Evolutionary conservation across 257 asterid species (phyloP).

Genomic region (Haberlea rhodopensis): DNA sequence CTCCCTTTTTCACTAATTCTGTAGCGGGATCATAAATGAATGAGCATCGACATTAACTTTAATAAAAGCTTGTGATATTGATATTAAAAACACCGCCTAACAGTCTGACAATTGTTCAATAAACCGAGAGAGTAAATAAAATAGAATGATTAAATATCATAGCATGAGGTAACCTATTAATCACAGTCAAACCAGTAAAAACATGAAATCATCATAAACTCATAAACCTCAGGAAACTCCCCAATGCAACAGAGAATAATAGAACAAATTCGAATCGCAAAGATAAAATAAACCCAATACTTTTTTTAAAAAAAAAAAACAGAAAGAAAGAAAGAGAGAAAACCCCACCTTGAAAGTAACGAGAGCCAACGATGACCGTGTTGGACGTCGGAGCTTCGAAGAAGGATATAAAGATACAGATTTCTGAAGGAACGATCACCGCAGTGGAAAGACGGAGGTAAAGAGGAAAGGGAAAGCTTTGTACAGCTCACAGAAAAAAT

Average conservation of each 20-base stretch:
- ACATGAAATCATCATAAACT: slow-evolving; percentile 14
- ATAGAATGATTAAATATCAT: background rate
- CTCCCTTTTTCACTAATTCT: slow-evolving; percentile 7
- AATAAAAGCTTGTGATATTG: background rate
- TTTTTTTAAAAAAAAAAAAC: background rate
- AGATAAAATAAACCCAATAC: slow-evolving; percentile 18
- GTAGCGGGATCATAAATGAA: background rate
- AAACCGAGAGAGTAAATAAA: slow-evolving; percentile 5
- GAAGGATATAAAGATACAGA: slow-evolving; percentile 22
- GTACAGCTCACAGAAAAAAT: slow-evolving; percentile 32
- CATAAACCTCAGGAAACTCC: slow-evolving; percentile 6
- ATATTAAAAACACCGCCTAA: background rate
- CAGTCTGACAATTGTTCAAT: background rate
- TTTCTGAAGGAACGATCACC: slow-evolving; percentile 6
- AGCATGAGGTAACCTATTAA: slow-evolving; percentile 6
- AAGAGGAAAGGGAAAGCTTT: slow-evolving; percentile 25
- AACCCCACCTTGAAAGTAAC: slow-evolving; percentile 31
- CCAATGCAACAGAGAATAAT: slow-evolving; percentile 16
- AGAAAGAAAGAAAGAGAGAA: slow-evolving; percentile 8
- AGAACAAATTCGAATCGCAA: slow-evolving; percentile 18
- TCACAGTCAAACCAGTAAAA: slow-evolving; percentile 20
- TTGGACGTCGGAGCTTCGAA: slow-evolving; percentile 24
- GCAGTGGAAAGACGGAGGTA: slow-evolving; percentile 17
- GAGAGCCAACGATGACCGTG: slow-evolving; percentile 21
- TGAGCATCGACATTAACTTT: background rate